phyloP scores from a whole-genome alignment of 2,329 filamentous ascomycete genomes.

The Penicillium thymicola region DNA sequence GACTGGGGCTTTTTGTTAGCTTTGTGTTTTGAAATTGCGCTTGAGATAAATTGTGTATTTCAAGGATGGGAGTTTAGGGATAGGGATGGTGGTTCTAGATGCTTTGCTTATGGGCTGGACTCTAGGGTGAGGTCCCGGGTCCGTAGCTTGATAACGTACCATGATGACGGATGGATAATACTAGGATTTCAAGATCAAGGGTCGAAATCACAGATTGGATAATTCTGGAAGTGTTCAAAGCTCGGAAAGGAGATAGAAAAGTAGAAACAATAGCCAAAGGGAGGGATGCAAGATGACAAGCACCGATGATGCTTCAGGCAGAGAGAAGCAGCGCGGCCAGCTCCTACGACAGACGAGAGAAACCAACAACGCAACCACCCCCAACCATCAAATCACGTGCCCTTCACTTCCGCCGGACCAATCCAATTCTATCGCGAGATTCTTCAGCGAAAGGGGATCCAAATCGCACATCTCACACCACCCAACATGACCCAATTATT shows the following conservation, averaged over 20 bases:
- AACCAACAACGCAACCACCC: constrained; percentile 26
- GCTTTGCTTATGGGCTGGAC: constrained; percentile 10
- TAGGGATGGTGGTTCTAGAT: constrained; percentile 1
- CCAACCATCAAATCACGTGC: constrained; percentile 22
- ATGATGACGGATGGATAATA: constrained; percentile 23
- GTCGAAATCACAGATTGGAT: neutral
- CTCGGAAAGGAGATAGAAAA: constrained; percentile 4
- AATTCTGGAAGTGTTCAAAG: neutral
- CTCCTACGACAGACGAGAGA: constrained; percentile 28
- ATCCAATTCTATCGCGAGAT: constrained; percentile 15
- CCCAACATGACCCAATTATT: constrained; percentile 34
- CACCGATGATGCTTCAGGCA: constrained; percentile 21
- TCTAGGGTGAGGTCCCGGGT: constrained; percentile 8
- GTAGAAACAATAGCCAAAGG: constrained; percentile 8
- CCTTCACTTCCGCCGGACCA: neutral
- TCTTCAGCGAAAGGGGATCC: neutral
- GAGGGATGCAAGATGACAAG: constrained; percentile 17
- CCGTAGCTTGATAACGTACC: constrained; percentile 29
- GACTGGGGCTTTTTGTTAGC: constrained; percentile 53
- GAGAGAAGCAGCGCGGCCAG: constrained; percentile 35
- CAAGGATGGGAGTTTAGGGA: neutral
- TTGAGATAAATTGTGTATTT: neutral
- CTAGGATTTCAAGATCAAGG: neutral
- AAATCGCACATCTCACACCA: neutral
- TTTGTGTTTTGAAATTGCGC: neutral